Base-by-base conservation (phyloP, 75 land plant genomes). In the Selaginella tamariscina region DNA sequence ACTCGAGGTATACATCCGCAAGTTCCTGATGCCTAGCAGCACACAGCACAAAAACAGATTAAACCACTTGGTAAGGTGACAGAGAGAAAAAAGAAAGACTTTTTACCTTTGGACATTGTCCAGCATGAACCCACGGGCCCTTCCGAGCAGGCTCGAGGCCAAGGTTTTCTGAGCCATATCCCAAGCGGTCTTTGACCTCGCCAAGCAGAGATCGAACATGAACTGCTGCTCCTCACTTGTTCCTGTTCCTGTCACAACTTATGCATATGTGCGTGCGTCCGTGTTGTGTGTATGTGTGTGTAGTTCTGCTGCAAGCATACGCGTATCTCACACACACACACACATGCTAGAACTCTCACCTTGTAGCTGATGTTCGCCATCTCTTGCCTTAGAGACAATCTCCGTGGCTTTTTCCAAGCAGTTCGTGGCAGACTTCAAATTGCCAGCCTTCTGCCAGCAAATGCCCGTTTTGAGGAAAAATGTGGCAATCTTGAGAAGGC, bases 381-480 rank as follows among this genome's bases (percentile, higher is more conserved):
- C 60, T 71, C 56, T 32, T 65, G 31, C 70, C 59, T 73, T 73
- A 0, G 84, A 75, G 27, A 60, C 31, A 26, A 84, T 69, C 57
- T 89, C 89, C 0, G 95, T 75, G 21, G 98, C 88, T 24, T 56
- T 70, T 71, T 89, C 98, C 63, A 89, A 93, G 73, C 95, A 86
- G 9, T 32, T 68, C 5, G 76, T 56, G 1, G 98, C 98, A 33
- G 71, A 72, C 2, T 80, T 84, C 66, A 75, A 77, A 2, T 66
- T 75, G 0, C 29, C 32, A 2, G 85, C 65, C 1, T 78, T 85
- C 69, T 86, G 87, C 91, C 91, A 93, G 64, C 82, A 57, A 29
- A 73, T 56, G 2, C 91, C 98, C 13, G 95, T 84, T 70, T 76
- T 82, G 81, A 71, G 66, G 60, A 78, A 86, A 29, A 93, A 87